These are phyloP conservation scores for Martensiomyces pterosporus DNA, from an alignment of 192 early-diverging fungal species.

Conservation along the genomic window DNA sequence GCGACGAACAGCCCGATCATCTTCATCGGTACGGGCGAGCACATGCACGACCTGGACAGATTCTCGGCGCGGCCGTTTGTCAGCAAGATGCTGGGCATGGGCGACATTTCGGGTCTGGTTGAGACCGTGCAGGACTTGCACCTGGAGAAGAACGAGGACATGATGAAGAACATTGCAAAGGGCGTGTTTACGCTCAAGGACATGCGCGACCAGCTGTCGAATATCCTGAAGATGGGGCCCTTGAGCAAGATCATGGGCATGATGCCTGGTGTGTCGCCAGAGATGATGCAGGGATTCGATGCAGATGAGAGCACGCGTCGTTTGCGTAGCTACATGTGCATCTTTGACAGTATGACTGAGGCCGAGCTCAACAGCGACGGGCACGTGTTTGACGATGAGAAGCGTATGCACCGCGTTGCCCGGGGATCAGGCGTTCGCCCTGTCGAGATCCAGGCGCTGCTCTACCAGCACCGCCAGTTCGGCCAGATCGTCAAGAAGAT, in stretches of 20 bases:
- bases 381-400: constrained; percentile 72
- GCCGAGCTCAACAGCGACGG: constrained; percentile 82
- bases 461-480: constrained; percentile 72
- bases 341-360: constrained; percentile 97
- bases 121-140: constrained; percentile 88
- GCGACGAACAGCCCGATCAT: constrained; percentile 90
- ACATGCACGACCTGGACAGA: constrained; percentile 89
- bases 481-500: constrained; percentile 87
- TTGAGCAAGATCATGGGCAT: constrained; percentile 86
- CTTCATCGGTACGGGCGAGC: constrained; percentile 97
- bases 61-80: constrained; percentile 87
- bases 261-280: constrained; percentile 71
- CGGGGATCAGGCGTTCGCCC: constrained; percentile 80
- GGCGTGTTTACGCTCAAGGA: constrained; percentile 87
- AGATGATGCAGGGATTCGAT: constrained; percentile 57
- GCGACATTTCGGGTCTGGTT: constrained; percentile 80
- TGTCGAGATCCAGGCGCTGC: constrained; percentile 79
- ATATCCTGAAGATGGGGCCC: constrained; percentile 86
- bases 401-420: constrained; percentile 74
- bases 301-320: constrained; percentile 58
- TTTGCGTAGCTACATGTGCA: constrained; percentile 74
- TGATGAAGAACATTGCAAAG: constrained; percentile 87
- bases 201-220: constrained; percentile 92
- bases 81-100: constrained; percentile 94
- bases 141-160: constrained; percentile 77